A percentile compares a stretch with the other conserved stretches of the same genome.
phyloP scores from a whole-genome alignment of 495 filamentous ascomycete genomes.

The Lichina pygmaea region DNA sequence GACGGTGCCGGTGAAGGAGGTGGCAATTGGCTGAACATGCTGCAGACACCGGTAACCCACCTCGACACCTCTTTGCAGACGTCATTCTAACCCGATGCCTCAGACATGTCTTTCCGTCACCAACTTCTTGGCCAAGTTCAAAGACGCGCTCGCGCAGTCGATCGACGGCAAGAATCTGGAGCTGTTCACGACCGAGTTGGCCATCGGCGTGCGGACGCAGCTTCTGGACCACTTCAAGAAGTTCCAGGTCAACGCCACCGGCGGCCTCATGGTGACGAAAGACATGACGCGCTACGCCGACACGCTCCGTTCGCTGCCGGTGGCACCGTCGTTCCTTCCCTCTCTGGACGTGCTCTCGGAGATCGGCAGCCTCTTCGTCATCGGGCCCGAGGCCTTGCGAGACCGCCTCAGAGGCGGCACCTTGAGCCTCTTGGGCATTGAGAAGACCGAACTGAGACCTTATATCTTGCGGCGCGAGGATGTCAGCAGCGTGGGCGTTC shows the following conservation, averaged over 20 bases:
- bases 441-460: slow-evolving; percentile 50
- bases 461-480: slow-evolving; percentile 70
- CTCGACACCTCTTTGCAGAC: not conserved
- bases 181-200: slow-evolving; percentile 61
- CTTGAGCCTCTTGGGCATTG: slow-evolving; percentile 18
- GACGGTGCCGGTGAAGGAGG: slow-evolving; percentile 42
- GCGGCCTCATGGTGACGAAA: slow-evolving; percentile 84
- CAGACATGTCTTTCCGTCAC: slow-evolving; percentile 53
- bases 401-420: slow-evolving; percentile 38
- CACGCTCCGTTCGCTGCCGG: slow-evolving; percentile 52
- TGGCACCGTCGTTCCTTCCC: slow-evolving; percentile 39
- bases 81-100: not conserved
- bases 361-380: slow-evolving; percentile 90
- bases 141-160: slow-evolving; percentile 30
- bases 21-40: slow-evolving; percentile 35
- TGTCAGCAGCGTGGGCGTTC: slow-evolving; percentile 49
- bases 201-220: slow-evolving; percentile 42
- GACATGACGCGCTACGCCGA: slow-evolving; percentile 81
- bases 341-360: slow-evolving; percentile 67
- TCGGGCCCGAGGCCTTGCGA: slow-evolving; percentile 64
- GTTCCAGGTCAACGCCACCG: slow-evolving; percentile 71
- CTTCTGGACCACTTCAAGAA: slow-evolving; percentile 85
- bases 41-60: slow-evolving; percentile 44
- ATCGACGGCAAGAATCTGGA: slow-evolving; percentile 49
- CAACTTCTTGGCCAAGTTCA: slow-evolving; percentile 43